These are phyloP conservation scores for Fonsecaea erecta DNA, from an alignment of 2,329 filamentous ascomycete species.

Conservation along the genomic window DNA sequence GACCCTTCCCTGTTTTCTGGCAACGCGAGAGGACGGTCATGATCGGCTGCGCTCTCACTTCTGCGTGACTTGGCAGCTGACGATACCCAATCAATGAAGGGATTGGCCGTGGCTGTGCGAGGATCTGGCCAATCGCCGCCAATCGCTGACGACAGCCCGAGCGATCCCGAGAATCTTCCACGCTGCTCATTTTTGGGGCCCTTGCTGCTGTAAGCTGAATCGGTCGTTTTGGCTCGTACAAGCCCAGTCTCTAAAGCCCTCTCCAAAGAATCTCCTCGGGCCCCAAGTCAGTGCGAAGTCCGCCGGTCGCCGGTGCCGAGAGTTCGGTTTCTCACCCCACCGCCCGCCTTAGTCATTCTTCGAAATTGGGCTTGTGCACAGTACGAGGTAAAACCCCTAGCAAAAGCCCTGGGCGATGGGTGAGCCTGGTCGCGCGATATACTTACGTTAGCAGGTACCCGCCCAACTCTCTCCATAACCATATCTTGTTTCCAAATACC, in stretches of 20 bases:
- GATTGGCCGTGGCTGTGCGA: constrained; percentile 23
- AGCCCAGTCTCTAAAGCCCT: not conserved
- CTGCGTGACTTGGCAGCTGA: constrained; percentile 17
- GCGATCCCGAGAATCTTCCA: constrained; percentile 24
- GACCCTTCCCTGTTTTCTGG: not conserved
- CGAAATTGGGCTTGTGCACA: not conserved
- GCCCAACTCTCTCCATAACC: not conserved
- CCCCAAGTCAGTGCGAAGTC: constrained; percentile 10
- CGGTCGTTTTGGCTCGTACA: constrained; percentile 6
- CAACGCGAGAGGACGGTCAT: not conserved
- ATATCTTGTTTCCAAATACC: constrained; percentile 2
- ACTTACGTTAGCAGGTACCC: constrained; percentile 17
- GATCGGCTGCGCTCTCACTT: not conserved
- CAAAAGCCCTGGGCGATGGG: too few species aligned
- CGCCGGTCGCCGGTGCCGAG: not conserved
- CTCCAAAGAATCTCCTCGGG: constrained; percentile 9
- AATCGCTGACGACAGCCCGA: constrained; percentile 11
- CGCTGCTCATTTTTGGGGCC: constrained; percentile 7
- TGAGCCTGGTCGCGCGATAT: constrained; percentile 1
- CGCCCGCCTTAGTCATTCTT: constrained; percentile 11
- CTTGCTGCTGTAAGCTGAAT: constrained; percentile 17
- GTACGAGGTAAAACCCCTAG: too few species aligned
- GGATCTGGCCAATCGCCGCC: constrained; percentile 12
- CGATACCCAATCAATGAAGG: not conserved
- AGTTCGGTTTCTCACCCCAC: not conserved